These are phyloP conservation scores for Colletotrichum lindemuthianum DNA, from an alignment of 2,329 filamentous ascomycete genomes.

Conservation along the genomic window DNA sequence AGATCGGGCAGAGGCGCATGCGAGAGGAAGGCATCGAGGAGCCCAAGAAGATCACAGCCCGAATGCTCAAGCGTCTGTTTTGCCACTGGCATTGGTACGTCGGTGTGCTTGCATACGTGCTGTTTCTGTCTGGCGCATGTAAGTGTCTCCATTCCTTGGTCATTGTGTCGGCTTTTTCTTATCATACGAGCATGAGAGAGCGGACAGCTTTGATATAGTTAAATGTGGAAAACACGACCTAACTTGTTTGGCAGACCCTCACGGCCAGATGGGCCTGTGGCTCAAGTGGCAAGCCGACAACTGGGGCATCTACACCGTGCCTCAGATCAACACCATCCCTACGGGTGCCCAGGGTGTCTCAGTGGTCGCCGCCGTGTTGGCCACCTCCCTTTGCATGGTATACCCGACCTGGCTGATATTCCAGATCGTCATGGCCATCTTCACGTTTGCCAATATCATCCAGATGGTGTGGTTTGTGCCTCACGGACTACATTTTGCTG, in stretches of 20 bases:
- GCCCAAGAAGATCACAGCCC: conserved; percentile 37
- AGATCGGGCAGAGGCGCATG: conserved; percentile 46
- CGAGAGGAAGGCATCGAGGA: conserved; percentile 35
- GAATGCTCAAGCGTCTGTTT: conserved; percentile 40
- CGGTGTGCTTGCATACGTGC: conserved; percentile 38
- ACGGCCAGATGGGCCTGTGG: conserved; percentile 38
- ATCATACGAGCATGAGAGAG: too few species aligned
- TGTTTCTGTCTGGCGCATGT: conserved; percentile 29
- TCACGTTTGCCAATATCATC: conserved; percentile 38
- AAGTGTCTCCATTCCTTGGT: neutral
- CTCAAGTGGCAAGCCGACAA: conserved; percentile 36
- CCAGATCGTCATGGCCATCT: conserved; percentile 37
- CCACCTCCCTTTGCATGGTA: conserved; percentile 45
- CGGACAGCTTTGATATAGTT: too few species aligned
- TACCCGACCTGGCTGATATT: conserved; percentile 47
- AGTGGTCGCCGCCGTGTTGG: conserved; percentile 40
- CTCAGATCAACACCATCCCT: conserved; percentile 39
- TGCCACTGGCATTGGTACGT: conserved; percentile 42
- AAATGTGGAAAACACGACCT: neutral
- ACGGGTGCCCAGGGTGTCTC: conserved; percentile 42
- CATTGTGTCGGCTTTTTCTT: too few species aligned
- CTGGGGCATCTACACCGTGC: conserved; percentile 36
- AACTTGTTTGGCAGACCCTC: conserved; percentile 18
- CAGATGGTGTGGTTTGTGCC: conserved; percentile 38
- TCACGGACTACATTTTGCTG: conserved; percentile 35